phyloP scores from a whole-genome alignment of 192 early-diverging fungal genomes.

The Linnemannia zychae region DNA sequence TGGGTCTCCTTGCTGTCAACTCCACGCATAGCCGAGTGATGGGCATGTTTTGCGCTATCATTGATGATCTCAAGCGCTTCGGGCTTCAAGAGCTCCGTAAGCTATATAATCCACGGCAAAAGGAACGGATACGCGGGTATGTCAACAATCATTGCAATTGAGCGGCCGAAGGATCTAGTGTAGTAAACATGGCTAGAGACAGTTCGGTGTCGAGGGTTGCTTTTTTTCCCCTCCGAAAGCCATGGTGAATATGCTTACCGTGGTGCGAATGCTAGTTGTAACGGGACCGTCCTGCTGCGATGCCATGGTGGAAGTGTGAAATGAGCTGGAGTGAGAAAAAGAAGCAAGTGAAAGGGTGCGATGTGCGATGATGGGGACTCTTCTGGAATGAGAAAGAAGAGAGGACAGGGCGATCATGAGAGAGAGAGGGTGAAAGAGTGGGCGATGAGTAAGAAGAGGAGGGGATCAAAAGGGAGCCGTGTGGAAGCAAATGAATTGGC shows the following conservation, averaged over 20 bases:
- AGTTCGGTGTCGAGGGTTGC: neutral
- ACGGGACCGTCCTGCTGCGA: constrained; percentile 47
- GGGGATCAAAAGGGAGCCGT: neutral
- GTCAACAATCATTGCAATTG: neutral
- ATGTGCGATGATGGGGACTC: constrained; percentile 13
- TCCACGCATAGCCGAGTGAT: constrained; percentile 92
- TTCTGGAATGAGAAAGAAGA: constrained; percentile 17
- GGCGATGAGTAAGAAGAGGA: neutral
- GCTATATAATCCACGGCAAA: constrained; percentile 12
- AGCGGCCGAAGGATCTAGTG: neutral
- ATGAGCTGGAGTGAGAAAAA: neutral
- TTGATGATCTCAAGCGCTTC: constrained; percentile 78
- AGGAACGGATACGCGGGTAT: neutral
- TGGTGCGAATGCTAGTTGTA: constrained; percentile 49
- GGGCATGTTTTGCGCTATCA: constrained; percentile 83
- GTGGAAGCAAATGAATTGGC: neutral
- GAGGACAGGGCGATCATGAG: constrained; percentile 27
- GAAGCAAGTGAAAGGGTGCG: constrained; percentile 13
- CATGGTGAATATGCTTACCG: constrained; percentile 3
- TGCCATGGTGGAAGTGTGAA: constrained; percentile 40
- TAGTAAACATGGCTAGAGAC: neutral
- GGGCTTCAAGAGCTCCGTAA: constrained; percentile 67
- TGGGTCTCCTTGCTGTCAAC: constrained; percentile 84
- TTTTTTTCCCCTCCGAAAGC: neutral
- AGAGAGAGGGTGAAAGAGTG: neutral